A percentile compares a stretch with the other conserved stretches of the same genome.
These are phyloP conservation scores for Leishmania arabica DNA, from an alignment of 208 protist species.

Conservation along the genomic window DNA sequence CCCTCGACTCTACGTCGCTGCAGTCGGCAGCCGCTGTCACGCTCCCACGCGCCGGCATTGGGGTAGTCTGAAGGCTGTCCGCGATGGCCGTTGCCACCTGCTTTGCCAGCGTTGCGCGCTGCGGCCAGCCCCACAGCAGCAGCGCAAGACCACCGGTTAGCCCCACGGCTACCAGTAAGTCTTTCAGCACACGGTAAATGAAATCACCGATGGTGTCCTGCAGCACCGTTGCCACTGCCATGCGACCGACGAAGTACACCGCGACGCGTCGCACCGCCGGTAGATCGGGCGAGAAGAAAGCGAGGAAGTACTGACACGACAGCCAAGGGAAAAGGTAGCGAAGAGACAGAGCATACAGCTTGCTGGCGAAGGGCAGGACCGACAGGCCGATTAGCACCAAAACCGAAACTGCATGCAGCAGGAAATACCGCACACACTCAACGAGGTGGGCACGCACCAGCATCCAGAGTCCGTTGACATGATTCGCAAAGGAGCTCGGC, in stretches of 20 bases:
- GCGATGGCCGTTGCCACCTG: constrained; percentile 40
- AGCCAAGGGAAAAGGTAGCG: constrained; percentile 66
- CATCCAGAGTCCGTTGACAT: constrained; percentile 39
- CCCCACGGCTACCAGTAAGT: constrained; percentile 49
- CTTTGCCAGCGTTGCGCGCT: constrained; percentile 25
- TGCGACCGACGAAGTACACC: constrained; percentile 32
- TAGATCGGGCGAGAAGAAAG: constrained; percentile 56
- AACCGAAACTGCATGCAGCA: constrained; percentile 46
- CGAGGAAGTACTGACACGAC: constrained; percentile 63
- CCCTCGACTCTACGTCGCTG: background rate
- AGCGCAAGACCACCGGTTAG: constrained; percentile 31
- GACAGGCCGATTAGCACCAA: constrained; percentile 70
- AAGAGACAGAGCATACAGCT: constrained; percentile 67
- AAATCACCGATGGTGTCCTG: constrained; percentile 76
- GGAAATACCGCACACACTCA: constrained; percentile 48
- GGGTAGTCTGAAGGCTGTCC: constrained; percentile 34
- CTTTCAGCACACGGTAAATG: constrained; percentile 51
- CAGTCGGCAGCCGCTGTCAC: background rate
- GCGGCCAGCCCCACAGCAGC: constrained; percentile 48
- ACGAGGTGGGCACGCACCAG: constrained; percentile 58
- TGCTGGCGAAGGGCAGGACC: constrained; percentile 62
- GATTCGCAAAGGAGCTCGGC: constrained; percentile 22
- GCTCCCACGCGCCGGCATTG: constrained; percentile 8
- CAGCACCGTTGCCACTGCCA: constrained; percentile 39
- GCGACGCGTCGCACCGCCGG: constrained; percentile 19